phyloP scores from a whole-genome alignment of 2,329 filamentous ascomycete genomes.

The Fusarium staphyleae region DNA sequence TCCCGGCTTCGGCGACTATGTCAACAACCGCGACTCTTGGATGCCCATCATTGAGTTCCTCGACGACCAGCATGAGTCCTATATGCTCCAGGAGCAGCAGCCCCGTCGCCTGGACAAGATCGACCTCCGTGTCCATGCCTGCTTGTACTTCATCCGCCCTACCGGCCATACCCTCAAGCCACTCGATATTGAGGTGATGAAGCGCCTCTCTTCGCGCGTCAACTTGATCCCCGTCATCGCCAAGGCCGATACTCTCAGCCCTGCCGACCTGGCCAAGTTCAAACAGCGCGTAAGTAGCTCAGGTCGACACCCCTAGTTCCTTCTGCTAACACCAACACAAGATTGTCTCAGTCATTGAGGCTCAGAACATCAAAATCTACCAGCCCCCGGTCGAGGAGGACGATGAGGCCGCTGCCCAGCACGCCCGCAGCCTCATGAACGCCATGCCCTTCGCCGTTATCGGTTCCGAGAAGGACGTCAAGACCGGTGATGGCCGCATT shows the following conservation, averaged over 20 bases:
- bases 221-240: constrained; percentile 98
- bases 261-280: constrained; percentile 88
- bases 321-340: constrained; percentile 48
- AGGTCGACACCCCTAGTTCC: not conserved
- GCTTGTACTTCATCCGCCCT: constrained; percentile 98
- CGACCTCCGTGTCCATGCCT: constrained; percentile 97
- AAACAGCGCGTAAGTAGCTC: constrained; percentile 80
- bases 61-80: constrained; percentile 99
- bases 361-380: constrained; percentile 99
- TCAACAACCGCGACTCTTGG: constrained; percentile 99
- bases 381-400: constrained; percentile 97
- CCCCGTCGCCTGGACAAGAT: constrained; percentile 98
- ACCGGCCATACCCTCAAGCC: constrained; percentile 99
- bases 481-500: constrained; percentile 92
- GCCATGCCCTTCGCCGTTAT: constrained; percentile 99
- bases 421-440: constrained; percentile 91
- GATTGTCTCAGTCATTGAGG: constrained; percentile 95
- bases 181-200: constrained; percentile 99
- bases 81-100: constrained; percentile 99
- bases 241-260: constrained; percentile 97
- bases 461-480: constrained; percentile 98
- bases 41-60: constrained; percentile 99
- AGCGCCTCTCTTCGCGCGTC: constrained; percentile 95
- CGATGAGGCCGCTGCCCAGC: constrained; percentile 93
- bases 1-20: constrained; percentile 98